These are phyloP conservation scores for Salvia splendens DNA, from an alignment of 257 asterid genomes.

Conservation along the genomic window DNA sequence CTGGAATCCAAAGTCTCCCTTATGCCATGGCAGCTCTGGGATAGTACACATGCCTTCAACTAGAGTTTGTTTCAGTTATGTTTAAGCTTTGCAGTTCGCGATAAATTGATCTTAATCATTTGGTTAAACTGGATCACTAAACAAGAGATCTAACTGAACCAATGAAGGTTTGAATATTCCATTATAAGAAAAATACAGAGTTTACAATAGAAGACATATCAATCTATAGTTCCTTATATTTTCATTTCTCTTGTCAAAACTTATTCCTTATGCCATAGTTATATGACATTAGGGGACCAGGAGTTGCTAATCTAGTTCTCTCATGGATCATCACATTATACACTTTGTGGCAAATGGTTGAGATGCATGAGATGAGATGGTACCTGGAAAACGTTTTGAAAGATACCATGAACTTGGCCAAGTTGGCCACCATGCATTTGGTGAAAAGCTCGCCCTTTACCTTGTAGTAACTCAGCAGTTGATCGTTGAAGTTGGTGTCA, in stretches of 20 bases:
- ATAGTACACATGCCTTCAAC: conserved; percentile 36
- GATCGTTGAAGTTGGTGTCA: conserved; percentile 52
- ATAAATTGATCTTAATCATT: background rate
- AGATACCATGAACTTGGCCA: conserved; percentile 67
- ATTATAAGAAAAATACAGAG: background rate
- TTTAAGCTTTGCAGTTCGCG: background rate
- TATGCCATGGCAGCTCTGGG: conserved; percentile 51
- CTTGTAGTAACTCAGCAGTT: conserved; percentile 55
- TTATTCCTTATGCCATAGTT: conserved; percentile 5
- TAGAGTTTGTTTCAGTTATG: background rate
- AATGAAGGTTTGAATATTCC: background rate
- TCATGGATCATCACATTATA: conserved; percentile 60
- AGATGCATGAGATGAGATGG: conserved; percentile 68
- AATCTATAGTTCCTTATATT: background rate
- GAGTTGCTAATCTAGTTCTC: conserved; percentile 38
- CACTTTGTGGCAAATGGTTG: conserved; percentile 72
- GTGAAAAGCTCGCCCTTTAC: conserved; percentile 48
- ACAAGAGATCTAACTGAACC: background rate
- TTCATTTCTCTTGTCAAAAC: background rate
- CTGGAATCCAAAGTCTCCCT: conserved; percentile 50
- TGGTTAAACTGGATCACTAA: background rate
- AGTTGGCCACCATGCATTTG: conserved; percentile 61
- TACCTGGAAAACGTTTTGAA: conserved; percentile 59
- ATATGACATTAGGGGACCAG: conserved; percentile 50
- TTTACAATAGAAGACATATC: background rate